phyloP scores from a whole-genome alignment of 2,329 filamentous ascomycete genomes.

The Trichoderma sp. region DNA sequence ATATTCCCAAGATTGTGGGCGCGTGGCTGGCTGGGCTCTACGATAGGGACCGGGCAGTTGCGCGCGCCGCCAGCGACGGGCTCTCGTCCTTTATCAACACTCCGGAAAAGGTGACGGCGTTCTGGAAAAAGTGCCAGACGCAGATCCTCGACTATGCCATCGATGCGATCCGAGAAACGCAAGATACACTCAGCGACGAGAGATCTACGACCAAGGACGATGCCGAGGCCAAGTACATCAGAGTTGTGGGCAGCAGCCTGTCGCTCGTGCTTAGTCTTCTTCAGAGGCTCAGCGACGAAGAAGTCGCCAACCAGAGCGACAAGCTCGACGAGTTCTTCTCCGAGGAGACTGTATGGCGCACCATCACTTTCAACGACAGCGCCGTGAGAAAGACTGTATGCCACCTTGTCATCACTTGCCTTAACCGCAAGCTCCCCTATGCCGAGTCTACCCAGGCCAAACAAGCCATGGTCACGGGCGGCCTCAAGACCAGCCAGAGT shows the following conservation, averaged over 20 bases:
- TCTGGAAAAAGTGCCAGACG: conserved; percentile 80
- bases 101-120: conserved; percentile 72
- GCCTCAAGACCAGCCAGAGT: conserved; percentile 69
- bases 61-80: conserved; percentile 75
- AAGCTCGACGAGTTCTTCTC: conserved; percentile 68
- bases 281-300: conserved; percentile 48
- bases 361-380: conserved; percentile 63
- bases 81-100: conserved; percentile 74
- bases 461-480: conserved; percentile 68
- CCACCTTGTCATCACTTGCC: conserved; percentile 51
- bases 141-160: conserved; percentile 81
- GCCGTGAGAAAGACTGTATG: conserved; percentile 53
- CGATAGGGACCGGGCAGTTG: conserved; percentile 77
- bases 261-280: conserved; percentile 58
- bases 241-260: conserved; percentile 64
- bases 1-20: conserved; percentile 75
- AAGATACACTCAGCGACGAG: conserved; percentile 84
- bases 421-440: conserved; percentile 52
- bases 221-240: conserved; percentile 78
- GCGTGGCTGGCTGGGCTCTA: conserved; percentile 91
- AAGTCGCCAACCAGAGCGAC: conserved; percentile 60
- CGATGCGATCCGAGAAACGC: conserved; percentile 77
- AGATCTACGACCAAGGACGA: conserved; percentile 82
- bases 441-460: conserved; percentile 53
- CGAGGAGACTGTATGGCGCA: conserved; percentile 66